Base-by-base conservation (phyloP, 2,329 filamentous ascomycete genomes). In the Aspergillus floridensis region DNA sequence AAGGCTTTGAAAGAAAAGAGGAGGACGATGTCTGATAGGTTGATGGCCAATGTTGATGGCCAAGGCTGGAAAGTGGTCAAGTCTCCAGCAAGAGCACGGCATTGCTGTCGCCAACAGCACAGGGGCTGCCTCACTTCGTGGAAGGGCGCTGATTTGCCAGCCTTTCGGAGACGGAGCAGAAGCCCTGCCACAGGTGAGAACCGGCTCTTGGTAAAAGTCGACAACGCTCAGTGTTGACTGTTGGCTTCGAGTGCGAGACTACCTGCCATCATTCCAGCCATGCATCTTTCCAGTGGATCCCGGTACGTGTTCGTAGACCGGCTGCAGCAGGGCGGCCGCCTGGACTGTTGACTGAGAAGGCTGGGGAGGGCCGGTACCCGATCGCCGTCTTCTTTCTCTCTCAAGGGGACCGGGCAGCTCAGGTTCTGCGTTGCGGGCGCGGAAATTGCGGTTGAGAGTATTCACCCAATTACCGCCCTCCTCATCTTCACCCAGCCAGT, bases 401-500 rank as follows among this genome's bases (percentile, higher is more conserved):
- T 88, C 80, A 14, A 78, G 66, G 5, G 77, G 74, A 8, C 78
- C 77, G 5, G 74, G 76, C 6, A 74, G 65, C 49, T 79, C 78
- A 11, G 74, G 76, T 44, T 74, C 74, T 63, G 75, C 76, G 60
- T 74, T 71, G 46, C 75, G 77, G 66, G 72, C 77, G 67, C 81
- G 84, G 73, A 89, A 86, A 69, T 86, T 85, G 61, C 84, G 83
- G 63, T 83, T 81, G 65, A 87, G 80, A 10, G 82, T 84, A 50
- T 84, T 81, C 69, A 88, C 83, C 90, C 90, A 95, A 61, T 87
- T 86, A 52, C 81, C 58, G 16, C 56, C 85, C 58, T 85, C 77
- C 56, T 85, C 78, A 61, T 85, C 85, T 61, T 78, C 76, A 32
- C 89, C 90, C 16, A 96, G 80, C 92, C 93, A 97, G 78, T 96